Conservation (phyloP, 2,329 filamentous ascomycete genomes). For the Fusarium irregulare region DNA sequence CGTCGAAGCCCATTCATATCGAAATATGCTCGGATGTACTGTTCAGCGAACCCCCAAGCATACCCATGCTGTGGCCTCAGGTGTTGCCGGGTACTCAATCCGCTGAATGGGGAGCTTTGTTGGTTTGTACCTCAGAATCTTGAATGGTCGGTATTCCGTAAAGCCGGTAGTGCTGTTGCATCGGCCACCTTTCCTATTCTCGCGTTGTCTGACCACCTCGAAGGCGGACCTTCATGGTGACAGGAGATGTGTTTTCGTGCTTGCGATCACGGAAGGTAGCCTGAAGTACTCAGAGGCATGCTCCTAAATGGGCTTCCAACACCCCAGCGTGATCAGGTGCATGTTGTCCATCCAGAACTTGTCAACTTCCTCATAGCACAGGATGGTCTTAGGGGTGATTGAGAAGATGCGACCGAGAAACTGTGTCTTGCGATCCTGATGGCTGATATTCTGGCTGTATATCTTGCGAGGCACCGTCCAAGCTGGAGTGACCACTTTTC, state of each 20-base stretch:
- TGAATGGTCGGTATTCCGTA: fast-evolving
- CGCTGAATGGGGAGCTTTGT: background rate
- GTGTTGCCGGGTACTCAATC: background rate
- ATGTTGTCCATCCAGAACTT: background rate
- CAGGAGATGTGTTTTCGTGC: background rate
- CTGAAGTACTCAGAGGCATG: background rate
- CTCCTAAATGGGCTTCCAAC: background rate
- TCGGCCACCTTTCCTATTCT: too few species aligned
- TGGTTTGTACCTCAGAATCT: background rate
- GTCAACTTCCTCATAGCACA: background rate
- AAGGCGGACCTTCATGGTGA: background rate
- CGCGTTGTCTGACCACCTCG: too few species aligned
- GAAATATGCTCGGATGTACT: background rate
- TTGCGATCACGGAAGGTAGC: background rate
- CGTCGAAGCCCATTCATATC: background rate
- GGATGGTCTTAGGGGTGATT: fast-evolving
- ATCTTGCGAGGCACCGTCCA: background rate
- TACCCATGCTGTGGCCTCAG: background rate
- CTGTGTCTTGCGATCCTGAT: background rate
- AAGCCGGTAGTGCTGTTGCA: background rate
- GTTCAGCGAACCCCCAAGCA: background rate
- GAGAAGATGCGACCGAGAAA: too few species aligned
- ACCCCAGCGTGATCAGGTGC: background rate
- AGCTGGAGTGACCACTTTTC: background rate
- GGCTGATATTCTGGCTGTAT: background rate